Evolutionary conservation across 2,329 filamentous ascomycete species (phyloP).

Genomic region (Apiospora hydei): DNA sequence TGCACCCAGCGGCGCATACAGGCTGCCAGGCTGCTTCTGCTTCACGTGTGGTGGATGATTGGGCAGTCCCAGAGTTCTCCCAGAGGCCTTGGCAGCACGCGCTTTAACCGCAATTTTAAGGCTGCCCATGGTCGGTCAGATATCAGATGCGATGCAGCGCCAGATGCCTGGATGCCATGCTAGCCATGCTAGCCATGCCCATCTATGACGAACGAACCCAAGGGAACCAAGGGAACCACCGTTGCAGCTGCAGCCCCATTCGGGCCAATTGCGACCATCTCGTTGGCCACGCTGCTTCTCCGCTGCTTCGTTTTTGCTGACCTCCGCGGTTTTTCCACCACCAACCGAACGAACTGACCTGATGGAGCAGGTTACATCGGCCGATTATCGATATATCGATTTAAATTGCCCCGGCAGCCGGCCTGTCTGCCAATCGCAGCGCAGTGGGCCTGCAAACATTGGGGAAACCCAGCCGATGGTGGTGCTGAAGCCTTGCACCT

Average conservation of each 20-base stretch:
- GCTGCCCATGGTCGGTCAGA: background rate
- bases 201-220: background rate
- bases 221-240: no score
- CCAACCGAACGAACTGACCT: background rate
- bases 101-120: constrained; percentile 18
- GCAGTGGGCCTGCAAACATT: constrained; percentile 12
- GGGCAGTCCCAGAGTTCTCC: background rate
- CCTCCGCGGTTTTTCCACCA: background rate
- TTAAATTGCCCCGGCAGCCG: background rate
- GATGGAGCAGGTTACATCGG: constrained; percentile 20
- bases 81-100: background rate
- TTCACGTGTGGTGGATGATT: constrained; percentile 17
- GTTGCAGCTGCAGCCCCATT: background rate
- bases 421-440: constrained; percentile 8
- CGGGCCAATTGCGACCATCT: background rate
- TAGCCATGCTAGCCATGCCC: no score
- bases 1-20: background rate
- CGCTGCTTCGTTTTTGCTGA: background rate
- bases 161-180: no score
- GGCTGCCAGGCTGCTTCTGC: background rate
- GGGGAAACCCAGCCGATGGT: constrained; percentile 1
- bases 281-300: background rate
- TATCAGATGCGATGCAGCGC: background rate
- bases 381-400: constrained; percentile 15
- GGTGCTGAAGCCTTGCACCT: background rate